Evolutionary conservation across 1,284 basidiomycete species (phyloP), one percentile per base, ranked within the genome.

Genomic region (Naganishia albida): DNA sequence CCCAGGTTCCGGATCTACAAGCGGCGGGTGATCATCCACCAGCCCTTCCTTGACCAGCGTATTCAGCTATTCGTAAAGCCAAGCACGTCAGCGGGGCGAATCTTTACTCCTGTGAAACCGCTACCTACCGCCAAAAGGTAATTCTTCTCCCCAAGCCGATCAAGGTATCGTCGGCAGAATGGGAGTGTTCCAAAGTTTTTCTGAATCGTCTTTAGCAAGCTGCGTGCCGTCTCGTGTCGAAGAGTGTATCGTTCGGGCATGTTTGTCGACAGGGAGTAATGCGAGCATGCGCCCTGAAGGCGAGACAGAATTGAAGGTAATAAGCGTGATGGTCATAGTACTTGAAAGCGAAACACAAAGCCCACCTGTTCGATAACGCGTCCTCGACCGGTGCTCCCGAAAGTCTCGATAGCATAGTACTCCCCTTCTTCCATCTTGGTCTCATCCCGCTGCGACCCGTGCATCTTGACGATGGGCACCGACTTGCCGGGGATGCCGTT

Each of bases 341-440:
- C 67, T 42, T 63, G 68, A 71, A n/a, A n/a, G 63, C 26, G 72
- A 71, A 53, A 72, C 72, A 63, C 67, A 67, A 55, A 65, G 28
- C 26, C 54, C 70, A 89, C 89, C 68, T 84, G 84, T 73, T 99
- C 95, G 15, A 91, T 83, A n/a, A 98, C 92, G 51, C 87, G 84
- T 3, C 95, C 96, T 48, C 89, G 84, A n/a, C 96, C 96, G 0
- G 95, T 99, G 26, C 90, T 91, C 25, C 96, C 96, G 79, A 99
- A 99, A 0, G 96, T 99, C 80, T 99, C 96, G 69, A 99, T 97
- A 16, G 96, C 96, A 77, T 93, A 99, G 78, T 97, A 96, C 76
- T 99, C 96, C 42, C 93, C 95, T 80, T 99, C 96, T 77, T 99
- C 96, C 96, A 99, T 99, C 81, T 92, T 96, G 23, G 90, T 92